phyloP scores from a whole-genome alignment of 768 basidiomycete species.

The Leccinum obscurum region DNA sequence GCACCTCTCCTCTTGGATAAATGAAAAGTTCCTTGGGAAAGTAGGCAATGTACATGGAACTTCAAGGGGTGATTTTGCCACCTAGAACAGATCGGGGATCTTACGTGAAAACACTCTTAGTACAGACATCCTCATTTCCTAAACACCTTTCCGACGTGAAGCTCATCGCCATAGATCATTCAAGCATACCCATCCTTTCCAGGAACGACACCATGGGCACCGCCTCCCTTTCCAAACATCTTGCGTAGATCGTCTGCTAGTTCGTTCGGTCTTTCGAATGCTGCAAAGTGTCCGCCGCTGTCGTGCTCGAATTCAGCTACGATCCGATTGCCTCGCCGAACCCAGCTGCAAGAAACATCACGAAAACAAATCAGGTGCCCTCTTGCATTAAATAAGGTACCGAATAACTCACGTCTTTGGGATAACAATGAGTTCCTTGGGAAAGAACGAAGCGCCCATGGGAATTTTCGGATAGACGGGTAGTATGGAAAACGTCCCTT shows the following conservation, averaged over 20 bases:
- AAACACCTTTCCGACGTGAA: too few species aligned
- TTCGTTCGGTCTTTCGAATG: slow-evolving; percentile 47
- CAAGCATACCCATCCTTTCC: slow-evolving; percentile 44
- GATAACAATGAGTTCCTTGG: slow-evolving; percentile 42
- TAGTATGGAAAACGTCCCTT: fast-evolving
- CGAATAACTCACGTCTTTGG: slow-evolving; percentile 38
- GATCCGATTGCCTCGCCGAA: slow-evolving; percentile 35
- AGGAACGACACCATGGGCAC: slow-evolving; percentile 47
- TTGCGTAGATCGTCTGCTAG: slow-evolving; percentile 51
- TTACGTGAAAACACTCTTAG: too few species aligned
- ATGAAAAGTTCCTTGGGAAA: not conserved
- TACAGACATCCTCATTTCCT: too few species aligned
- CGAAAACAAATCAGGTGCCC: not conserved
- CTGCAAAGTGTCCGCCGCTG: slow-evolving; percentile 59
- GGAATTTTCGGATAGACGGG: slow-evolving; percentile 34
- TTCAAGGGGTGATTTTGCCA: too few species aligned
- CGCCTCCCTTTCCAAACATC: slow-evolving; percentile 57
- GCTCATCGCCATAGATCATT: not conserved
- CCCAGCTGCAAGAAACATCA: slow-evolving; percentile 40
- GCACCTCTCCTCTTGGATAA: too few species aligned
- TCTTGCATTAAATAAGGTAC: not conserved
- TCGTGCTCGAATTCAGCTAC: slow-evolving; percentile 52
- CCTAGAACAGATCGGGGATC: too few species aligned
- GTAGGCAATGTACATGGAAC: too few species aligned
- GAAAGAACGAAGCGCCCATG: slow-evolving; percentile 52